Evolutionary conservation across 2,329 filamentous ascomycete species (phyloP), one percentile per base, ranked within the genome.

Genomic region (Sclerotinia spermophila): DNA sequence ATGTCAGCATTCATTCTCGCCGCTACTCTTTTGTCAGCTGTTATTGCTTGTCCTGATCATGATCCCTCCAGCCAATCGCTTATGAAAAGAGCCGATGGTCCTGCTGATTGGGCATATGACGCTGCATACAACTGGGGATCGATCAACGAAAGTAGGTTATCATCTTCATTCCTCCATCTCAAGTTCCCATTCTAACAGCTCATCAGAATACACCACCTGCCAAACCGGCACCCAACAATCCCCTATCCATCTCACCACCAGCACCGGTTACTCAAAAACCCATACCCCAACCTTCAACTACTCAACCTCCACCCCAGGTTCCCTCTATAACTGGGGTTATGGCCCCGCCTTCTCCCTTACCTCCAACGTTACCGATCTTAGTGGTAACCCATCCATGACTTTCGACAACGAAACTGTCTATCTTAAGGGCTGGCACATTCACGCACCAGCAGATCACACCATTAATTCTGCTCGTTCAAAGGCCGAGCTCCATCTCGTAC

Each of bases 161-260:
- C n/a, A 53, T 27, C 24, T 59, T 65, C 67, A 51, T 71, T 45
- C n/a, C 48, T 27, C 24, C 21, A 24, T 38, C 27, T 30, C 35
- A 30, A 24, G 13, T 15, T 35, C 11, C 38, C 4, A 45, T 38
- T 21, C n/a, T 66, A 24, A 69, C 59, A 45, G n/a, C 6, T 7
- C 27, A n/a, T 24, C 8, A 79, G 81, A 80, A 58, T 84, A 84
- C 73, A 75, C 78, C 8, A 76, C 82, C 30, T 86, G 84, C 78
- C 84, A 85, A 73, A 83, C 81, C 24, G 84, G 84, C 48, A 84
- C 82, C 0, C 81, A 84, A 70, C 84, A 86, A 75, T 83, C 83
- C 0, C 84, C 84, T 10, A 86, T 86, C 67, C 78, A 80, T 0
- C 80, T 86, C 11, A 78, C 2, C 27, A 55, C 82, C 42, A 75